A percentile compares a stretch with the other conserved stretches of the same genome.
Conservation (phyloP, 805 yeast species). For the Candida ovalis region DNA sequence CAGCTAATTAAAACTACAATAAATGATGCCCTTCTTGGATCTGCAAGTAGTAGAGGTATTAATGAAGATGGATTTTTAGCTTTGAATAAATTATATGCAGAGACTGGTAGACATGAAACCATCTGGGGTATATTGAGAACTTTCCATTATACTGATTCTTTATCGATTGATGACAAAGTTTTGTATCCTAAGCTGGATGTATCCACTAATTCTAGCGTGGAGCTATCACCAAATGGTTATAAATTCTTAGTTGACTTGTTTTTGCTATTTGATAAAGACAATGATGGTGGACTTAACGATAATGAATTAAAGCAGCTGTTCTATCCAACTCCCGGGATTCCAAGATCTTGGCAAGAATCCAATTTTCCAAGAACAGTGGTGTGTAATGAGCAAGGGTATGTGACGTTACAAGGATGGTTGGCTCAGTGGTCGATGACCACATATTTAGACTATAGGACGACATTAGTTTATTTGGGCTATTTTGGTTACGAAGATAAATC, state of each 20-base stretch:
- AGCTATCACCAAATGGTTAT: constrained; percentile 88
- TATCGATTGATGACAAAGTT: constrained; percentile 76
- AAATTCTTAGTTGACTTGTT: constrained; percentile 88
- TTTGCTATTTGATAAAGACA: constrained; percentile 84
- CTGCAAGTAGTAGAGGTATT: constrained; percentile 47
- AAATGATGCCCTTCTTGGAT: constrained; percentile 25
- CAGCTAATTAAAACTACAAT: constrained; percentile 38
- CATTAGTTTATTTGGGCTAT: constrained; percentile 84
- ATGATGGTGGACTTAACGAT: constrained; percentile 91
- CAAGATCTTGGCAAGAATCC: constrained; percentile 78
- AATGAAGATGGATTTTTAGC: constrained; percentile 72
- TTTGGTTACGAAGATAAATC: constrained; percentile 69
- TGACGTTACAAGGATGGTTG: constrained; percentile 95
- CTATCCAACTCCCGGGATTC: constrained; percentile 90
- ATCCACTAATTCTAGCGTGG: constrained; percentile 74
- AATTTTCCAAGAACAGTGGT: constrained; percentile 87
- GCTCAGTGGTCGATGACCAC: constrained; percentile 99
- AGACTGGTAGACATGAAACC: constrained; percentile 92
- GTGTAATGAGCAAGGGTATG: constrained; percentile 82
- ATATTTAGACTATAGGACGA: constrained; percentile 74
- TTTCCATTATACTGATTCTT: constrained; percentile 87
- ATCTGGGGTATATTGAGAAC: constrained; percentile 92
- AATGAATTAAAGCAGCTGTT: constrained; percentile 66
- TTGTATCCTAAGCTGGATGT: constrained; percentile 79
- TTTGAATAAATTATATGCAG: constrained; percentile 79